phyloP scores from a whole-genome alignment of 306 rosid species.

The Citrullus amarus region DNA sequence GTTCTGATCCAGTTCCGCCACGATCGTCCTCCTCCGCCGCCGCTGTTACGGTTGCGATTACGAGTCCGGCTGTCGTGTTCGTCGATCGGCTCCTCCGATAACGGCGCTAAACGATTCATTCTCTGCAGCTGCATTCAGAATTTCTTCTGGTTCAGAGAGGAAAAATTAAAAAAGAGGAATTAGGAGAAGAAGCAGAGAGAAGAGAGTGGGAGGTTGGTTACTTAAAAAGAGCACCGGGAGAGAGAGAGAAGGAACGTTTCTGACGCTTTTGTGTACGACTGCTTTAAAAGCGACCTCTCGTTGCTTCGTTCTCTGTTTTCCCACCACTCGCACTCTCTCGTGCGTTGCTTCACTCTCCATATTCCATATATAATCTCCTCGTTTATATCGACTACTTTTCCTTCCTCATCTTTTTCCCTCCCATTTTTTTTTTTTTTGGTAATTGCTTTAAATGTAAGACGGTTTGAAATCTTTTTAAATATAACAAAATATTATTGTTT shows the following conservation, averaged over 20 bases:
- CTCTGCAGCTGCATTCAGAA: conserved; percentile 17
- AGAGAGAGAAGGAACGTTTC: not conserved
- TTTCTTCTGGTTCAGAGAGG: not conserved
- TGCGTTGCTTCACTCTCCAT: not conserved
- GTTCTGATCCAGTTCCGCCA: conserved; percentile 89
- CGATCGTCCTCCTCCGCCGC: conserved; percentile 38
- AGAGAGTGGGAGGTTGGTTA: not conserved
- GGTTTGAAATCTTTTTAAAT: no score
- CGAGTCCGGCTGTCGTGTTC: conserved; percentile 27
- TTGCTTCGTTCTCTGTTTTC: not conserved
- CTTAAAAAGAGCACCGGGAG: not conserved
- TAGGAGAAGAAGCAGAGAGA: not conserved
- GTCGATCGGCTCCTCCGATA: conserved; percentile 76
- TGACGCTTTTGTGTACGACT: not conserved
- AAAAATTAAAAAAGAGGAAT: not conserved
- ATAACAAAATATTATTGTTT: no score
- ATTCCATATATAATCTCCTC: not conserved
- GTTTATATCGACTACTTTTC: not conserved
- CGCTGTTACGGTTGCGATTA: not conserved
- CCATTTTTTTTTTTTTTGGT: no score
- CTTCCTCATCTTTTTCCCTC: not conserved
- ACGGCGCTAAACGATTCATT: conserved; percentile 59
- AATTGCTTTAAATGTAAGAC: no score
- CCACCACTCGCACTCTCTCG: not conserved
- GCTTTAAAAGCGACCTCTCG: conserved; percentile 2